Base-by-base conservation (phyloP, 495 filamentous ascomycete species). In the Cercophora newfieldiana region DNA sequence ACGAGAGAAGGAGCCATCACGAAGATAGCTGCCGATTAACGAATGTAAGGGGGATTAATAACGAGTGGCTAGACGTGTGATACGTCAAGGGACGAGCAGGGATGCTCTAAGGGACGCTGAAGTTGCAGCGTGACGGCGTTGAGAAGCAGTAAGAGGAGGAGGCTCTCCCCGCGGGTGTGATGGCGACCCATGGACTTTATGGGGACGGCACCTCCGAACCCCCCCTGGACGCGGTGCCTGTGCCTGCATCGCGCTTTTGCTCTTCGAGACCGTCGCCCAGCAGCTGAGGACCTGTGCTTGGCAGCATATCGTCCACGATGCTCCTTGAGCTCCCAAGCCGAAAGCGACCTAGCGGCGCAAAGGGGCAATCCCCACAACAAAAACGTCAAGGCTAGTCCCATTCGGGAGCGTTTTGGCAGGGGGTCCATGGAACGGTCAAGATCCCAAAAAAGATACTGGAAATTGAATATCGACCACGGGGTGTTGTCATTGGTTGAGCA, bases 41-140 rank as follows among this genome's bases (percentile, higher is more conserved):
- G 48, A 72, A 76, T 30, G 66, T 74, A 64, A 61, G 71, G 71
- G 63, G 68, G 62, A 63, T 44, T 56, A 53, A 25, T 31, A 80
- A 80, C 61, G 78, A 81, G 69, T 71, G 79, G 69, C 68, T 77
- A 51, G 80, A 82, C 80, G 79, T 79, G 65, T 68, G 71, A 75
- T 75, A 81, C 79, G 80, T 81, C 80, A 74, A 66, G 73, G 73
- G 75, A 77, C 72, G 74, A 80, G 75, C 73, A 68, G 57, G 29
- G 28, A 71, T 77, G 74, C 74, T 77, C 74, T n/a, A 63, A 55
- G 58, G 48, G 31, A 26, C 33, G 69, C 69, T 75, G 63, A 61
- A 68, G 67, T 61, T 49, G 60, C 69, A 71, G 65, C 66, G 37
- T 44, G 37, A 44, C 37, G 37, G 37, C 37, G 37, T 6, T 44